These are phyloP conservation scores for Ensete glaucum DNA, from an alignment of 176 grass and related monocot species.

Conservation along the genomic window DNA sequence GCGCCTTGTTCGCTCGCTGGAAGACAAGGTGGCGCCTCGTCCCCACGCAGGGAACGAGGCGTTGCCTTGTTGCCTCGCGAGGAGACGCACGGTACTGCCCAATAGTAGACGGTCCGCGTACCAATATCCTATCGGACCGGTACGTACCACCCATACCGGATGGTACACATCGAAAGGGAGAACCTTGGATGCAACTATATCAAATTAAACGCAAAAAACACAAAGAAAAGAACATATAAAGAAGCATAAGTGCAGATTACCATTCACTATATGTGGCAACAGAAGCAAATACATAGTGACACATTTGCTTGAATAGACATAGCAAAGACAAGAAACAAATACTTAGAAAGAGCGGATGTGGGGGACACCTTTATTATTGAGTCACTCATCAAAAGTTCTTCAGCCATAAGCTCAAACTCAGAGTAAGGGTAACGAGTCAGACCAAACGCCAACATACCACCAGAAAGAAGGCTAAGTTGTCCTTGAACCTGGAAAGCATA, in stretches of 20 bases:
- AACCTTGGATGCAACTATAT: no score
- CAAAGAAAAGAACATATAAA: no score
- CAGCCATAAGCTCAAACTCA: slow-evolving; percentile 93
- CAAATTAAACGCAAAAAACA: no score
- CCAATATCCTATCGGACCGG: no score
- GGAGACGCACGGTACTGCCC: no score
- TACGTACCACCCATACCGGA: no score
- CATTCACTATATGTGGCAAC: neutral
- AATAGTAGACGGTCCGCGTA: no score
- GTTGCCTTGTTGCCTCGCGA: no score
- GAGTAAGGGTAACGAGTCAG: slow-evolving; percentile 90
- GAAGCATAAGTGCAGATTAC: neutral
- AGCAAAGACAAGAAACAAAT: neutral
- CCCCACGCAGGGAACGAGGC: no score
- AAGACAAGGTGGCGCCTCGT: no score
- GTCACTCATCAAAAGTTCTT: slow-evolving; percentile 99
- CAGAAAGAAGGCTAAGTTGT: slow-evolving; percentile 73
- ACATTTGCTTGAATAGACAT: neutral
- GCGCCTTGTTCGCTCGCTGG: no score
- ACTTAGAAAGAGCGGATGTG: neutral
- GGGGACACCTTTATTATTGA: slow-evolving; percentile 73
- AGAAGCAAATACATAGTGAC: neutral
- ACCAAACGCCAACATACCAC: slow-evolving; percentile 82
- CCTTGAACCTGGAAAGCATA: slow-evolving; percentile 85
- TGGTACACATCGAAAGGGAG: no score